A percentile compares a stretch with the other conserved stretches of the same genome.
Evolutionary conservation across 805 yeast genomes (phyloP).

Genomic region (Wickerhamomyces subpelliculosus): DNA sequence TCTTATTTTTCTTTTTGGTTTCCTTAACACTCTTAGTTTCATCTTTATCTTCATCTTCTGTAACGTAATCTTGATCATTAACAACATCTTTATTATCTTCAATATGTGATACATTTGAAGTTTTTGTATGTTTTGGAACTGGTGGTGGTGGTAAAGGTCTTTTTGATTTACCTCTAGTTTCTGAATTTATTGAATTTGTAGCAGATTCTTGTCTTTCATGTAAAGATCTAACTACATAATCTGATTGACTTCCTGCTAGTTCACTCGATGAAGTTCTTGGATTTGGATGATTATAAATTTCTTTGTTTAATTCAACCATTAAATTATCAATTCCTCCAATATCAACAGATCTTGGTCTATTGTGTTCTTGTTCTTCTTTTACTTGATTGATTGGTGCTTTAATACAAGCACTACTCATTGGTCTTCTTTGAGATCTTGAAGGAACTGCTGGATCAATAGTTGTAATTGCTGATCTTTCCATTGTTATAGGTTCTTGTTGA

Average conservation of each 20-base stretch:
- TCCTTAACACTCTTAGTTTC: slow-evolving; percentile 2
- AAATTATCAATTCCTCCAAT: slow-evolving; percentile 7
- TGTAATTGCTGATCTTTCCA: slow-evolving; percentile 10
- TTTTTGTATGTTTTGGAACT: slow-evolving; percentile 16
- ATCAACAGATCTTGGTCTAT: slow-evolving; percentile 10
- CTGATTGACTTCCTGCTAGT: not conserved
- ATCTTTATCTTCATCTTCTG: slow-evolving; percentile 18
- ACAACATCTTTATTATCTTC: not conserved
- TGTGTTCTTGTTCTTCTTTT: not conserved
- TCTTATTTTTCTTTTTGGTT: slow-evolving; percentile 5
- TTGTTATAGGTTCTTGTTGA: not conserved
- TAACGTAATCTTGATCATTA: slow-evolving; percentile 12
- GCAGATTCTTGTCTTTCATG: not conserved
- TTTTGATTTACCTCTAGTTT: not conserved
- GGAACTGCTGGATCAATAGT: slow-evolving; percentile 17
- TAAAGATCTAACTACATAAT: not conserved
- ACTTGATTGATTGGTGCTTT: slow-evolving; percentile 1
- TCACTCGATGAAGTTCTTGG: not conserved
- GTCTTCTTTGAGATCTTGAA: slow-evolving; percentile 23
- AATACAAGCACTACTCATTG: slow-evolving; percentile 11
- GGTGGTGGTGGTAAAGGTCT: slow-evolving; percentile 22
- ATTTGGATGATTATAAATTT: slow-evolving; percentile 2
- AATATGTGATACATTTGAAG: slow-evolving; percentile 5
- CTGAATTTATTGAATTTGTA: not conserved
- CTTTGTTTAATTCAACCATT: slow-evolving; percentile 7